Base-by-base conservation (phyloP, 192 early-diverging fungal species). In the Allomyces javanicus region DNA sequence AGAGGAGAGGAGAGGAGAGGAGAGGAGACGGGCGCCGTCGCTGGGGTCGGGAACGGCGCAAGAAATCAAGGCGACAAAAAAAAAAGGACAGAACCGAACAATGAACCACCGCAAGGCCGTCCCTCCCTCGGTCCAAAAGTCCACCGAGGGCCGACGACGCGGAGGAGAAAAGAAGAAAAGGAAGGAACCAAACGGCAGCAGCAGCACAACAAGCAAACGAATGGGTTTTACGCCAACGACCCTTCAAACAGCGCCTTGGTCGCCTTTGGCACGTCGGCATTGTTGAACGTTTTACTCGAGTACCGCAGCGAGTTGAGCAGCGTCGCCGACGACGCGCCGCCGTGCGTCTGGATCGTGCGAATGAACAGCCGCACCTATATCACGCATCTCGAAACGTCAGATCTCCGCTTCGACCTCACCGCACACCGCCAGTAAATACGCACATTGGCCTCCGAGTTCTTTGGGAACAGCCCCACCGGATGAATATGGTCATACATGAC, bases 401-500 rank as follows among this genome's bases (percentile, higher is more conserved):
- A 33, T 24, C 62, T 19, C 43, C 24, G 17, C 61, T 63, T 70
- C 67, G 66, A 72, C 63, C 33, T 69, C 66, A 61, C 4, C 64
- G 50, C 44, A 33, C 10, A 6, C 25, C 25, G 45, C 67, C 19
- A 65, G 65, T 23, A 65, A 27, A 17, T 63, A 76, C 83, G 79
- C 77, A 87, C 85, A 73, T 95, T 91, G 66, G 95, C 87, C 26
- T 82, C 79, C 22, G 90, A 90, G 66, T 73, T 78, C 67, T 88
- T 86, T 63, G 72, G 74, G 71, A 89, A 90, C 0, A 89, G 86
- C 11, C 92, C 91, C 24, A 78, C 76, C 9, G 83, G 77, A 67
- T 87, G 80, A 61, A 95, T 85, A 72, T 95, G 90, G 74, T 97
- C 94, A 67, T 94, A 94, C 61, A 96, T 72, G 25, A 97, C 83